Evolutionary conservation across 2,329 filamentous ascomycete species (phyloP).

Genomic region (Zelopaecilomyces penicillatus): DNA sequence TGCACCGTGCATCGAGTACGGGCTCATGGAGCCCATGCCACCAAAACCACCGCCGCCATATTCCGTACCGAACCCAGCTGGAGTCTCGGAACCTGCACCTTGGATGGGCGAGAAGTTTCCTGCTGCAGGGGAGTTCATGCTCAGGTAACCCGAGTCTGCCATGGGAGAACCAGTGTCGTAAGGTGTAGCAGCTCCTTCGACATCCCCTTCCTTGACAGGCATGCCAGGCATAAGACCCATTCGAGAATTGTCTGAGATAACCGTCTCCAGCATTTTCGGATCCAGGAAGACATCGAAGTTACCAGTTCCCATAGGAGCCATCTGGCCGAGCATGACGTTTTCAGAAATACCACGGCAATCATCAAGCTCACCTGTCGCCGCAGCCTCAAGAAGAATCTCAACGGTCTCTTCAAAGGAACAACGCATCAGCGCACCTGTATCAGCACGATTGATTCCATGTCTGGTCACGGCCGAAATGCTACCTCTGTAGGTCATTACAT

Average conservation of each 20-base stretch:
- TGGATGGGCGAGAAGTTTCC: slow-evolving; percentile 72
- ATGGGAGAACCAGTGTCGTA: slow-evolving; percentile 85
- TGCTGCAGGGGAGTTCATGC: slow-evolving; percentile 53
- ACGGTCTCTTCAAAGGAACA: slow-evolving; percentile 99
- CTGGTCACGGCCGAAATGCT: slow-evolving; percentile 93
- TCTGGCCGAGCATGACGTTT: slow-evolving; percentile 96
- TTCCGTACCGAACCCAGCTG: slow-evolving; percentile 56
- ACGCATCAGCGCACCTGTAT: slow-evolving; percentile 96
- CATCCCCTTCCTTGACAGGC: slow-evolving; percentile 63
- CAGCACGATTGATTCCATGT: slow-evolving; percentile 96
- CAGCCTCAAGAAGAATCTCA: slow-evolving; percentile 93
- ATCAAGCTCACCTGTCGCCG: slow-evolving; percentile 87
- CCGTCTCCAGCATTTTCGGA: slow-evolving; percentile 89
- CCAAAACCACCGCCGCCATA: slow-evolving; percentile 47
- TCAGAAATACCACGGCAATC: slow-evolving; percentile 98
- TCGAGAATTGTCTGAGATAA: slow-evolving; percentile 84
- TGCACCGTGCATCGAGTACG: slow-evolving; percentile 52
- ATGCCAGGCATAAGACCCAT: slow-evolving; percentile 75
- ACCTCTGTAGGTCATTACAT: slow-evolving; percentile 96
- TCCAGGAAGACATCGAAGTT: slow-evolving; percentile 93
- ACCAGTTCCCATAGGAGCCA: slow-evolving; percentile 94
- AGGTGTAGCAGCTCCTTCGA: slow-evolving; percentile 82
- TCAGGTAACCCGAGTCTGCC: slow-evolving; percentile 59
- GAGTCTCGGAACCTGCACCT: slow-evolving; percentile 61
- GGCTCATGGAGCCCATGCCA: slow-evolving; percentile 47